These are phyloP conservation scores for Amylocystis lapponica DNA, from an alignment of 768 basidiomycete species.

Conservation along the genomic window DNA sequence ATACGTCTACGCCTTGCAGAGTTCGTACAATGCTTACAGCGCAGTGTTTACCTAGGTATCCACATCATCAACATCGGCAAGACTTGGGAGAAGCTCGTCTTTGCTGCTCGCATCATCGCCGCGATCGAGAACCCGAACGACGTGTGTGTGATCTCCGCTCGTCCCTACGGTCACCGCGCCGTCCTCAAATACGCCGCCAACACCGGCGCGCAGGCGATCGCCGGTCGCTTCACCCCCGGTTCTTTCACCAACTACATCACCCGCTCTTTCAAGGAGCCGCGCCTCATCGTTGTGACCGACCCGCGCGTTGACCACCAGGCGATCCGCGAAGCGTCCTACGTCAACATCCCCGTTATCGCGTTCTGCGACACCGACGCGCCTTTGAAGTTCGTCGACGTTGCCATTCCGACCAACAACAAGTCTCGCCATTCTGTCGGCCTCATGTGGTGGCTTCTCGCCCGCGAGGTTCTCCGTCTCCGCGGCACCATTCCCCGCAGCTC, in stretches of 20 bases:
- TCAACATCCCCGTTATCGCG: constrained; percentile 99
- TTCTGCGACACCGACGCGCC: constrained; percentile 99
- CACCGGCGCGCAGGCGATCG: constrained; percentile 98
- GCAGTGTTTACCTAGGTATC: constrained; percentile 77
- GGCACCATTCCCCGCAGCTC: constrained; percentile 88
- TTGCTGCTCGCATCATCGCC: constrained; percentile 96
- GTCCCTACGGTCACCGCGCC: constrained; percentile 98
- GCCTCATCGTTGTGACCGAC: constrained; percentile 97
- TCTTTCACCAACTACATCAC: constrained; percentile 99
- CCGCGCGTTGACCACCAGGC: constrained; percentile 99
- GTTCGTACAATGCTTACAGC: neutral
- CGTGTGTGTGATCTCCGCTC: constrained; percentile 96
- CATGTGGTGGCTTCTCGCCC: constrained; percentile 95
- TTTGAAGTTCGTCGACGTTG: constrained; percentile 95
- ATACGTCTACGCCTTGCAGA: constrained; percentile 1
- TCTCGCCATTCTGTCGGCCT: constrained; percentile 95
- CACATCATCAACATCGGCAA: constrained; percentile 98
- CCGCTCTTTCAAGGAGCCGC: constrained; percentile 99
- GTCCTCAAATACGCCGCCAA: constrained; percentile 98
- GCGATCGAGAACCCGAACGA: constrained; percentile 98
- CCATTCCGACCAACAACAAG: constrained; percentile 99
- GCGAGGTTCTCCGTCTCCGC: constrained; percentile 93
- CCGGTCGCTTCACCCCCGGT: constrained; percentile 98
- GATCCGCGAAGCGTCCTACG: constrained; percentile 99
- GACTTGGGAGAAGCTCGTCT: constrained; percentile 99